phyloP scores from a whole-genome alignment of 768 basidiomycete species.

The Lactarius trivialis region DNA sequence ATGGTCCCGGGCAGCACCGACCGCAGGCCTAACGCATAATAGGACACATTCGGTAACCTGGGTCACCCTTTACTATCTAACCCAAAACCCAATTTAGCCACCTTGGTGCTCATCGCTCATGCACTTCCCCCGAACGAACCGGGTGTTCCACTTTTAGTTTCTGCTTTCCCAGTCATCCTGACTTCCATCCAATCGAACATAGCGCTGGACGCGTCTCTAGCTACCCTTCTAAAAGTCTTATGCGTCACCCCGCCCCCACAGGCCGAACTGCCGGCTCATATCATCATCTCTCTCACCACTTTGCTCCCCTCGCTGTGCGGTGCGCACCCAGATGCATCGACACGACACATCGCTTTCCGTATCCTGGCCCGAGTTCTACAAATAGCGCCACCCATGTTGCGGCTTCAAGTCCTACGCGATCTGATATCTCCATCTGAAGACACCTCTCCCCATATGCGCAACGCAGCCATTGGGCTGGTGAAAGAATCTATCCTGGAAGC shows the following conservation, averaged over 20 bases:
- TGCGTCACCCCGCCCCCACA: conserved; percentile 18
- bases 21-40: background rate
- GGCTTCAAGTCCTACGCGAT: conserved; percentile 50
- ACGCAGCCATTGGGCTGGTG: conserved; percentile 60
- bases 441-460: conserved; percentile 59
- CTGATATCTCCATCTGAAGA: conserved; percentile 39
- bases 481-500: conserved; percentile 60
- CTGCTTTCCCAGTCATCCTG: conserved; percentile 39
- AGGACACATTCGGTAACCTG: conserved; percentile 13
- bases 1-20: background rate
- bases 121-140: background rate
- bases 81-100: conserved; percentile 11
- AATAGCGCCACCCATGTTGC: conserved; percentile 40
- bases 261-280: conserved; percentile 36
- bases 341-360: conserved; percentile 57
- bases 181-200: conserved; percentile 47
- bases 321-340: conserved; percentile 50
- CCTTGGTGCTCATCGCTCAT: conserved; percentile 20
- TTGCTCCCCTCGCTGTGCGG: conserved; percentile 53
- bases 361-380: conserved; percentile 49
- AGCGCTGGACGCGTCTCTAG: conserved; percentile 54
- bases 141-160: conserved; percentile 16
- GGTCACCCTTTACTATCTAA: conserved; percentile 18
- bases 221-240: conserved; percentile 41
- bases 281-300: conserved; percentile 42